phyloP scores from a whole-genome alignment of 805 yeast genomes.

The Yarrowia keelungensis region DNA sequence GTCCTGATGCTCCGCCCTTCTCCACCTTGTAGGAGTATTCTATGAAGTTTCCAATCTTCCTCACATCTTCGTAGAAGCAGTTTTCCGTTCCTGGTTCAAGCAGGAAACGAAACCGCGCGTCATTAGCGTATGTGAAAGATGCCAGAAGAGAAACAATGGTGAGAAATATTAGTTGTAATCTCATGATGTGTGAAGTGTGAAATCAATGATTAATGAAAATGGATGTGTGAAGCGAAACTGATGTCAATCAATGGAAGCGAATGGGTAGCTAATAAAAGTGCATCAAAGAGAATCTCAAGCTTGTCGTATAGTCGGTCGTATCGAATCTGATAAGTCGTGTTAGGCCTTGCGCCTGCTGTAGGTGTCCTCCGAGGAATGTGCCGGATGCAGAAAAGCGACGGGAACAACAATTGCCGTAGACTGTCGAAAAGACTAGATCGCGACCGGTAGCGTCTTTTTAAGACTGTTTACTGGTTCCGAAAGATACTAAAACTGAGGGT shows the following conservation, averaged over 20 bases:
- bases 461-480: slow-evolving; percentile 13
- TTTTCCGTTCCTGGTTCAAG: slow-evolving; percentile 29
- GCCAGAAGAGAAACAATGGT: not conserved
- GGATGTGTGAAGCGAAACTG: too few species aligned
- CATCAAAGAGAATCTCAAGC: slow-evolving; percentile 1
- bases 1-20: slow-evolving; percentile 24
- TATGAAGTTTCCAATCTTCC: slow-evolving; percentile 33
- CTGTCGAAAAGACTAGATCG: not conserved
- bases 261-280: not conserved
- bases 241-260: not conserved
- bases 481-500: slow-evolving; percentile 11
- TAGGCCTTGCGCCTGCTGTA: not conserved
- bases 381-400: not conserved
- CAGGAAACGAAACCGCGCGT: slow-evolving; percentile 10
- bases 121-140: not conserved
- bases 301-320: not conserved
- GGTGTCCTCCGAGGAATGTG: not conserved
- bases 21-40: slow-evolving; percentile 30
- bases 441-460: not conserved
- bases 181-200: slow-evolving; percentile 1
- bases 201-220: not conserved
- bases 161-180: not conserved
- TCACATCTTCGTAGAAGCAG: slow-evolving; percentile 26
- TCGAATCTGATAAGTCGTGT: not conserved
- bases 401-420: not conserved